Evolutionary conservation across 2,329 filamentous ascomycete genomes (phyloP), one percentile per base, ranked within the genome.

Genomic region (Aspergillus alliaceus): DNA sequence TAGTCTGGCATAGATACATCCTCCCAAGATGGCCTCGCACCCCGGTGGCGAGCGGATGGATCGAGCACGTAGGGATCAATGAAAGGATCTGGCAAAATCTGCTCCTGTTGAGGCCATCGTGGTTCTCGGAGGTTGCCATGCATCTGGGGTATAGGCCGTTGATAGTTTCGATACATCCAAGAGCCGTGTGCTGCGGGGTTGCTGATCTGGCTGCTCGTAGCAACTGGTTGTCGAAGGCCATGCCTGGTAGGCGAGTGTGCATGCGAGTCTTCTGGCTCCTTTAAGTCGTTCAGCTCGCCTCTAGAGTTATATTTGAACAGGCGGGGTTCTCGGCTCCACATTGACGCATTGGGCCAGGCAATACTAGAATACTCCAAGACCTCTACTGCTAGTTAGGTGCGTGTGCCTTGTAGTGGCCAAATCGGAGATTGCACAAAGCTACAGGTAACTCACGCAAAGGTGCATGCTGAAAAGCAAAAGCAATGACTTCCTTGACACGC

Each of bases 401-500:
- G 15, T 25, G 14, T 18, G 24, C n/a, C 5, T 27, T 12, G 7
- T 14, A 14, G 14, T 15, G 40, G 20, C 4, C 2, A n/a, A 27
- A 29, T 15, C 11, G 6, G 20, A 40, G 37, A 18, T 2, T 22
- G 5, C 37, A 40, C 18, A 40, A 11, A 11, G 9, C 14, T 14
- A 39, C 29, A 15, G 22, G 22, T 29, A 27, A 74, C 80, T 63
- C 77, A 93, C 91, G 82, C 54, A 90, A 75, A 1, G 91, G 91
- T 32, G 90, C 91, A 77, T 95, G 90, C 68, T 95, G 90, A 66
- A 96, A 96, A 1, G 91, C 88, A 72, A 96, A 95, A 14, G 84
- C 84, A 24, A 92, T 84, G 44, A 91, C 74, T 66, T 93, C 90
- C 68, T 88, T 89, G 60, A 90, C 78, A 39, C 86, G 79, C 65